Evolutionary conservation across 257 asterid genomes (phyloP), one percentile per base, ranked within the genome.

Genomic region (Solanum sparsipilum): DNA sequence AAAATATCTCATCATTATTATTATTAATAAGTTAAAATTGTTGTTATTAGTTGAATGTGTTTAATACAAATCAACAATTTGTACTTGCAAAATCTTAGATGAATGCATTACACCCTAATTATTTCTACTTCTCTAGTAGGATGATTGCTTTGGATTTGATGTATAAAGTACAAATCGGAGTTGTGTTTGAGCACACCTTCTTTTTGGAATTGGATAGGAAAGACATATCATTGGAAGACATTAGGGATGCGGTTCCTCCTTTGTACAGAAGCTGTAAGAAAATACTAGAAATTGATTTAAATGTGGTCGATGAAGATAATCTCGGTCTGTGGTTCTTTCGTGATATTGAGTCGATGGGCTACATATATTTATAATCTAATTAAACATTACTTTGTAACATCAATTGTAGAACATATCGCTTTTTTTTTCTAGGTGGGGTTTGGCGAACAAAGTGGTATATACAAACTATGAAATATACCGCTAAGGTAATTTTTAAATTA

Each of bases 281-380:
- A 88, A 94, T 29, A 29, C n/a, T 15, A 4, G 76, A 70, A 7
- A 29, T 29, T 36, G 92, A 92, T 93, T 88, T 96, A 65, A 94
- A 92, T 12, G 5, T 44, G 52, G 52, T 97, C n/a, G 98, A 96
- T 58, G 25, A 58, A 58, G 67, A 58, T 58, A 23, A 20, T 20
- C 25, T 20, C 1, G 67, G 25, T 7, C 92, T 95, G 67, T 95
- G 98, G 70, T 97, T 97, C 88, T 91, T 90, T 82, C 89, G 91
- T 68, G 98, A 97, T 89, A 39, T 92, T 63, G 98, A 95, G 88
- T 98, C 92, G 92, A 85, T 96, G 84, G 99, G 99, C 68, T 87
- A 92, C 68, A 91, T 94, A 95, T 90, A 96, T 97, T 60, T 91
- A 95, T 87, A 93, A 15, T 48, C 60, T 48, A 15, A 48, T 48